Evolutionary conservation across 768 basidiomycete species (phyloP).

Genomic region (Leucocoprinus birnbaumii): DNA sequence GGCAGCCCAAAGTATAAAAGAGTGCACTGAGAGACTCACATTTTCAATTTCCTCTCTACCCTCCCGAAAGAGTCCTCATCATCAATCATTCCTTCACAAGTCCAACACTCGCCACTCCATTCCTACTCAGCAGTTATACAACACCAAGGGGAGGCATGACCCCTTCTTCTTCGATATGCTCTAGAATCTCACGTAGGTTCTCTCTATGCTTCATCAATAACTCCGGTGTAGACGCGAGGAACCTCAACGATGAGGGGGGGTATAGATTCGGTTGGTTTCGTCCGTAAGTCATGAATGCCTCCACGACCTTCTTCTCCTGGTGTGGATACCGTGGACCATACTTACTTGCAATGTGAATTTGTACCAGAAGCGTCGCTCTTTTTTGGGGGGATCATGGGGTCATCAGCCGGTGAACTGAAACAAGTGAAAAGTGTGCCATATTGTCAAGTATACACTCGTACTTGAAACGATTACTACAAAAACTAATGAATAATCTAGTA

Average conservation of each 20-base stretch:
- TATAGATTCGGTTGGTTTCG: slow-evolving; percentile 70
- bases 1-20: too few species aligned
- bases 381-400: too few species aligned
- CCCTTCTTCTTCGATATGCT: slow-evolving; percentile 73
- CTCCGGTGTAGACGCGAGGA: slow-evolving; percentile 80
- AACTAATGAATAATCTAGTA: too few species aligned
- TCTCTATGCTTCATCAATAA: slow-evolving; percentile 66
- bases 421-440: too few species aligned
- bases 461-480: too few species aligned
- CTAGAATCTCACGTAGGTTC: slow-evolving; percentile 71
- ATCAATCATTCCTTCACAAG: slow-evolving; percentile 91
- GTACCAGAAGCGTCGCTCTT: too few species aligned
- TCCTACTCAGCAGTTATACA: slow-evolving; percentile 84
- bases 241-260: slow-evolving; percentile 82
- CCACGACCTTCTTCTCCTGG: slow-evolving; percentile 69
- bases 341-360: too few species aligned
- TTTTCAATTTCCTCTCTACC: slow-evolving; percentile 76
- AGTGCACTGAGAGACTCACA: slow-evolving; percentile 45
- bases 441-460: too few species aligned
- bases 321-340: too few species aligned
- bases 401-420: too few species aligned
- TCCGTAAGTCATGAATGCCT: slow-evolving; percentile 75
- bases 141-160: slow-evolving; percentile 90
- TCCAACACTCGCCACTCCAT: slow-evolving; percentile 88
- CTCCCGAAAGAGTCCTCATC: slow-evolving; percentile 68